Percentiles rank a stretch among this genome's conserved stretches.
phyloP scores from a whole-genome alignment of 2,329 filamentous ascomycete species.

The Pyricularia sp. region DNA sequence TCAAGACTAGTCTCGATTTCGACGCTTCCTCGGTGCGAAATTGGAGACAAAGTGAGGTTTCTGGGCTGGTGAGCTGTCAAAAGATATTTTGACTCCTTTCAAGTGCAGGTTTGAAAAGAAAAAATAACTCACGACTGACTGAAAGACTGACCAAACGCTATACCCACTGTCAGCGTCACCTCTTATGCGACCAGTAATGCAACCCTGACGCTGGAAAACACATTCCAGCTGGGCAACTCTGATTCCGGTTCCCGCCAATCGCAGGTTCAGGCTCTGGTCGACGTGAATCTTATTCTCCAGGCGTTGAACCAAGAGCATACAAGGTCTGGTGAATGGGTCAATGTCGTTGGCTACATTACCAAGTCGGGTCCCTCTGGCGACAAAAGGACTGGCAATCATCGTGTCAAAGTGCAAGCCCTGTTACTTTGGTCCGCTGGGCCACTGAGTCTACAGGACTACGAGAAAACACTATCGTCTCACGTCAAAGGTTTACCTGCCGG shows the following conservation, averaged over 20 bases:
- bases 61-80: slow-evolving; percentile 66
- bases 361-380: slow-evolving; percentile 8
- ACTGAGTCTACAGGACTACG: slow-evolving; percentile 63
- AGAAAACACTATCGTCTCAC: background rate
- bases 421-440: slow-evolving; percentile 70
- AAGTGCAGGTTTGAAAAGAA: background rate
- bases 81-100: background rate
- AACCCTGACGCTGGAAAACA: slow-evolving; percentile 54
- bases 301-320: slow-evolving; percentile 53
- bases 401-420: slow-evolving; percentile 58
- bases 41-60: slow-evolving; percentile 77
- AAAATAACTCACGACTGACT: slow-evolving; percentile 11
- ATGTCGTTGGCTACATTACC: slow-evolving; percentile 74
- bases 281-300: slow-evolving; percentile 63
- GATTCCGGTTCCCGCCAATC: slow-evolving; percentile 14
- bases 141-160: slow-evolving; percentile 9
- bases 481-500: background rate
- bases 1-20: slow-evolving; percentile 58
- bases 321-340: slow-evolving; percentile 75
- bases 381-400: slow-evolving; percentile 5
- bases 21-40: slow-evolving; percentile 38
- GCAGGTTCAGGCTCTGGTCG: slow-evolving; percentile 47
- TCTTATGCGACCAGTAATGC: slow-evolving; percentile 45
- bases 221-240: background rate
- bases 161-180: slow-evolving; percentile 30